These are phyloP conservation scores for Exophiala bonariae DNA, from an alignment of 2,329 filamentous ascomycete genomes.

Conservation along the genomic window DNA sequence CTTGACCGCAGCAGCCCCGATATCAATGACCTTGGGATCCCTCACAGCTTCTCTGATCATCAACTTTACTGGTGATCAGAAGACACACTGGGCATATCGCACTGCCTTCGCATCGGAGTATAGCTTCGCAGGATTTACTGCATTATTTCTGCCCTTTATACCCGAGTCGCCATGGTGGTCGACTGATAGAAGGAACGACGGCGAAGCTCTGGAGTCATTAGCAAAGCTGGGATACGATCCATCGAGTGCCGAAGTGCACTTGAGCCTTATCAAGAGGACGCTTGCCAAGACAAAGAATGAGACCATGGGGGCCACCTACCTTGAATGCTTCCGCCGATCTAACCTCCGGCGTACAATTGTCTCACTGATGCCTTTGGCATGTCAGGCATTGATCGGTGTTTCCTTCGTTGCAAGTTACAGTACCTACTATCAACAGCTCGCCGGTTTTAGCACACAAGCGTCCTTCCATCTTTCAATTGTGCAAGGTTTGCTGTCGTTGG, in stretches of 20 bases:
- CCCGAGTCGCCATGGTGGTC: slow-evolving; percentile 42
- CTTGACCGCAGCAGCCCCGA: slow-evolving; percentile 43
- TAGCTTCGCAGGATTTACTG: slow-evolving; percentile 39
- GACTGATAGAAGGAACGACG: slow-evolving; percentile 34
- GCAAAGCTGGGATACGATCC: slow-evolving; percentile 14
- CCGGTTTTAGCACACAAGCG: slow-evolving; percentile 38
- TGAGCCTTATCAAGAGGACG: slow-evolving; percentile 36
- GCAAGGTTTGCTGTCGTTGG: slow-evolving; percentile 39
- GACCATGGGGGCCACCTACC: slow-evolving; percentile 39
- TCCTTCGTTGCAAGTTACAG: slow-evolving; percentile 39
- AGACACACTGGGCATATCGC: slow-evolving; percentile 44
- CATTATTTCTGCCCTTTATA: slow-evolving; percentile 26
- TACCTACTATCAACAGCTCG: slow-evolving; percentile 47
- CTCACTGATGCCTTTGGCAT: slow-evolving; percentile 37
- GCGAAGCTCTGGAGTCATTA: slow-evolving; percentile 35
- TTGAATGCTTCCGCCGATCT: slow-evolving; percentile 40
- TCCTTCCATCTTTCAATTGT: slow-evolving; percentile 42
- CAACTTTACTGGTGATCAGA: slow-evolving; percentile 38
- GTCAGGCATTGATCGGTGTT: slow-evolving; percentile 38
- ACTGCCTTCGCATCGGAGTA: slow-evolving; percentile 44
- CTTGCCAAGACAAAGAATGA: slow-evolving; percentile 27
- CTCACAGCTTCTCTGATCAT: slow-evolving; percentile 41
- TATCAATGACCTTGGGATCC: slow-evolving; percentile 43
- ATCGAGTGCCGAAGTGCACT: slow-evolving; percentile 15
- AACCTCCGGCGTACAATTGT: slow-evolving; percentile 44